A percentile compares a stretch with the other conserved stretches of the same genome.
These are phyloP conservation scores for Mycena floridula DNA, from an alignment of 768 basidiomycete genomes.

Conservation along the genomic window DNA sequence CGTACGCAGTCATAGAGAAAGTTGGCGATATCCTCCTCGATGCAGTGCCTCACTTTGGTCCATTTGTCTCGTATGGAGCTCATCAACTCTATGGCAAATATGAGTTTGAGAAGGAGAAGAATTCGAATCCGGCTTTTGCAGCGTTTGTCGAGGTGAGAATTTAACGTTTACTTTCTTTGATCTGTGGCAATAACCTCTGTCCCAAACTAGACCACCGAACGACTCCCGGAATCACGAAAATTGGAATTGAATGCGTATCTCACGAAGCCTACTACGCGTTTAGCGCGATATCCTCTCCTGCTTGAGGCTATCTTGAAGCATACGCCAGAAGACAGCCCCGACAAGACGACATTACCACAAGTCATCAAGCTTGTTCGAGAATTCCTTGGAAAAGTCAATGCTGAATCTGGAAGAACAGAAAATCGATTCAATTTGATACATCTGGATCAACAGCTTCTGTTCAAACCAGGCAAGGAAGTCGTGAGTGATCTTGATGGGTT, in stretches of 20 bases:
- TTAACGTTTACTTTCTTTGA: background rate
- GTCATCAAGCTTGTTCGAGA: slow-evolving; percentile 72
- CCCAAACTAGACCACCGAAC: slow-evolving; percentile 67
- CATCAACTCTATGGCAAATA: slow-evolving; percentile 98
- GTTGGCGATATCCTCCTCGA: slow-evolving; percentile 92
- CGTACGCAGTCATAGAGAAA: slow-evolving; percentile 85
- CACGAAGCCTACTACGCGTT: slow-evolving; percentile 95
- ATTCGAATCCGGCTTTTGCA: slow-evolving; percentile 84
- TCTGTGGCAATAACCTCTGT: background rate
- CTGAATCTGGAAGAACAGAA: slow-evolving; percentile 92
- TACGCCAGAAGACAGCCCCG: slow-evolving; percentile 85
- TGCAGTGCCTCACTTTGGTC: slow-evolving; percentile 78
- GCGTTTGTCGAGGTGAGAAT: slow-evolving; percentile 93
- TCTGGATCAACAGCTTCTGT: slow-evolving; percentile 85
- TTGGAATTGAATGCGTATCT: slow-evolving; percentile 96
- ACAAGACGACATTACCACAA: slow-evolving; percentile 72
- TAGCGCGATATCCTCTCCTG: slow-evolving; percentile 93
- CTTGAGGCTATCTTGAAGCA: slow-evolving; percentile 90
- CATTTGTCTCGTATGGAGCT: slow-evolving; percentile 92
- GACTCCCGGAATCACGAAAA: slow-evolving; percentile 91
- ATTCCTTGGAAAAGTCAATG: slow-evolving; percentile 84
- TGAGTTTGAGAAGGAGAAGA: slow-evolving; percentile 99
- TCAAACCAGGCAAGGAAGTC: slow-evolving; percentile 85
- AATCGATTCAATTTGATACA: slow-evolving; percentile 95
- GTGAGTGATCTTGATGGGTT: slow-evolving; percentile 37